phyloP scores from a whole-genome alignment of 108 stramenopile species.

The Nitzschia putrida region DNA sequence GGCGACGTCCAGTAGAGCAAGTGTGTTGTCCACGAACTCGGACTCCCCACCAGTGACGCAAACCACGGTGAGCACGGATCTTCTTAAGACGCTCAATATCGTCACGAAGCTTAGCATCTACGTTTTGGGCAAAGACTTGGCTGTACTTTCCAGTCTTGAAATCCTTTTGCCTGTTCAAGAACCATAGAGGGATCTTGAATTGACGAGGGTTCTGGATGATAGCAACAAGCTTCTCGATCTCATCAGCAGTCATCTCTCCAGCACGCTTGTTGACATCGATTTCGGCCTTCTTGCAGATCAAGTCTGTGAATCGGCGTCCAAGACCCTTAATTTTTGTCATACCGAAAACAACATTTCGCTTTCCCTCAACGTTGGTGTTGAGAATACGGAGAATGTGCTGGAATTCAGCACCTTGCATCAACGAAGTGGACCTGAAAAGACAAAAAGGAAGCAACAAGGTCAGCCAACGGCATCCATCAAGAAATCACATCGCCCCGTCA shows the following conservation, averaged over 20 bases:
- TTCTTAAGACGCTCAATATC: conserved; percentile 99
- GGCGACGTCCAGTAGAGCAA: conserved; percentile 97
- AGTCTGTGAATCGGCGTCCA: conserved; percentile 97
- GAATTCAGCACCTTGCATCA: conserved; percentile 97
- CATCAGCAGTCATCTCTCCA: conserved; percentile 97
- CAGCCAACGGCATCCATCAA: too few relatives aligned
- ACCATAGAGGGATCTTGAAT: conserved; percentile 99
- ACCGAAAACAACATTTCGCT: conserved; percentile 97
- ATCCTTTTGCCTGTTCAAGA: conserved; percentile 99
- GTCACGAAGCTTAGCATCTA: conserved; percentile 98
- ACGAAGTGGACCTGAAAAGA: conserved; percentile 57
- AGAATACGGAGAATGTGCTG: conserved; percentile 99
- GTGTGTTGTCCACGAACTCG: conserved; percentile 99
- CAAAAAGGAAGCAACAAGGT: background rate
- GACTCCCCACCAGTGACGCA: conserved; percentile 99
- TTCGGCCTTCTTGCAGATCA: conserved; percentile 99
- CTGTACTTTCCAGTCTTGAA: conserved; percentile 98
- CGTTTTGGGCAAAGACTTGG: conserved; percentile 96
- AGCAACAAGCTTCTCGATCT: conserved; percentile 99
- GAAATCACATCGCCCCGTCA: too few relatives aligned
- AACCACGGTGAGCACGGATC: conserved; percentile 98
- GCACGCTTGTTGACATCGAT: conserved; percentile 98
- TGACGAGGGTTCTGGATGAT: conserved; percentile 98
- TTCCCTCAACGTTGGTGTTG: conserved; percentile 99
- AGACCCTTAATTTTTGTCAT: conserved; percentile 98